phyloP scores from a whole-genome alignment of 345 rosid genomes.

The Linum lewisii region DNA sequence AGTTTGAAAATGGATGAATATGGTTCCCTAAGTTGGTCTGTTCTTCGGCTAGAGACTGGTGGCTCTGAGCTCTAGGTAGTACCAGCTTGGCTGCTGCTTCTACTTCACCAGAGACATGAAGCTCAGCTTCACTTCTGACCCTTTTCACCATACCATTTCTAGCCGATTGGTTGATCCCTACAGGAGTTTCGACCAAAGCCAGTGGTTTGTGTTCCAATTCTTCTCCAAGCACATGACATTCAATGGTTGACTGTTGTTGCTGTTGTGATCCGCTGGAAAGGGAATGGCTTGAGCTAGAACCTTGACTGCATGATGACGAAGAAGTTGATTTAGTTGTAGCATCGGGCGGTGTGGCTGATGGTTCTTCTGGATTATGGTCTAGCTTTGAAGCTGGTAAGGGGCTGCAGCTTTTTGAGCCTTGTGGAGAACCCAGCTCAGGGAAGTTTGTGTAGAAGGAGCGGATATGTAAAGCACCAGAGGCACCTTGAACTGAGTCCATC shows the following conservation, averaged over 20 bases:
- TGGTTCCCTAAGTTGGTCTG: conserved; percentile 24
- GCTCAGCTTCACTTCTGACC: conserved; percentile 36
- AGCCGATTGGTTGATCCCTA: conserved; percentile 1
- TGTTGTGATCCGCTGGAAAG: conserved; percentile 48
- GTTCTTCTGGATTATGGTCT: conserved; percentile 15
- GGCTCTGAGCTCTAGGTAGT: conserved; percentile 40
- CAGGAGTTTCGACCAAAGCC: no score
- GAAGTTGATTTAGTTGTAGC: conserved; percentile 48
- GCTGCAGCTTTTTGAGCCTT: conserved; percentile 21
- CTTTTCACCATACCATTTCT: conserved; percentile 22
- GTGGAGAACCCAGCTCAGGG: conserved; percentile 54
- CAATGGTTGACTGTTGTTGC: conserved; percentile 28
- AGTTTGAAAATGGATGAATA: conserved; percentile 14
- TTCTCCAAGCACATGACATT: conserved; percentile 25
- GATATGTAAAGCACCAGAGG: conserved; percentile 53
- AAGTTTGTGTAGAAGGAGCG: conserved; percentile 60
- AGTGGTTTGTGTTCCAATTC: conserved; percentile 3
- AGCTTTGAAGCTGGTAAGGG: conserved; percentile 18
- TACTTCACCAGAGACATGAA: conserved; percentile 37
- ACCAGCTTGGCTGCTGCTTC: conserved; percentile 13
- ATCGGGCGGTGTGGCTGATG: conserved; percentile 24
- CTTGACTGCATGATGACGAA: conserved; percentile 57
- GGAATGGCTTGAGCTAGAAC: conserved; percentile 69
- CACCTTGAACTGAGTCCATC: conserved; percentile 71
- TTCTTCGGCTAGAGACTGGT: conserved; percentile 21